Evolutionary conservation across 495 filamentous ascomycete species (phyloP).

Genomic region (Penicillium bialowiezense): DNA sequence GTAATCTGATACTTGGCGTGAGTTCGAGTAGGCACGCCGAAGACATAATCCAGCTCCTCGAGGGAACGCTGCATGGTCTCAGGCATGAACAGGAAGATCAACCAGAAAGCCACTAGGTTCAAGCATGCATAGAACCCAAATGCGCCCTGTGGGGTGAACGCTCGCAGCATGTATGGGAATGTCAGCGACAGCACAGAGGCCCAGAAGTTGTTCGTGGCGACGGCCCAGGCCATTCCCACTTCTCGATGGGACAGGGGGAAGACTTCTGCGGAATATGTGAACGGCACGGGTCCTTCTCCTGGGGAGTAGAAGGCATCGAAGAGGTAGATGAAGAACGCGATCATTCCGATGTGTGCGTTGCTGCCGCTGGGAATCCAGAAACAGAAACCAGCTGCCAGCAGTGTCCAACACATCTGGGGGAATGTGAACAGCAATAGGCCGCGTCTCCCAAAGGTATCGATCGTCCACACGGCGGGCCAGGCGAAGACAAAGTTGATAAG

Average conservation of each 20-base stretch:
- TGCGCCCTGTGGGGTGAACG: constrained; percentile 48
- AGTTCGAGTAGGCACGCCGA: constrained; percentile 47
- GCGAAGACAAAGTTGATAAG: constrained; percentile 82
- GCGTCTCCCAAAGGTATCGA: constrained; percentile 81
- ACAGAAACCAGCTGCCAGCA: constrained; percentile 69
- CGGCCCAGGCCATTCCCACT: constrained; percentile 71
- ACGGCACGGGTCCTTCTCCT: constrained; percentile 81
- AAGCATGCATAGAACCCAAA: constrained; percentile 62
- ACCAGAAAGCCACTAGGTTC: constrained; percentile 58
- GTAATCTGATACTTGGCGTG: constrained; percentile 49
- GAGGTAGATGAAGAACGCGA: constrained; percentile 70
- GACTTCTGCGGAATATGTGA: constrained; percentile 76
- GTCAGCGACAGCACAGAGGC: constrained; percentile 62
- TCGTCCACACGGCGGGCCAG: constrained; percentile 78
- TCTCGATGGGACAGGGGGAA: constrained; percentile 74
- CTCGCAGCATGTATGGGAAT: constrained; percentile 60
- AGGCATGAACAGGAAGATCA: constrained; percentile 65
- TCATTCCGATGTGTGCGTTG: constrained; percentile 55
- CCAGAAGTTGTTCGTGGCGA: constrained; percentile 68
- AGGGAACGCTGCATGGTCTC: constrained; percentile 62
- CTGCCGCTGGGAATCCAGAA: constrained; percentile 57
- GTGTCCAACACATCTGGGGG: constrained; percentile 78
- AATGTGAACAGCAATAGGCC: constrained; percentile 79
- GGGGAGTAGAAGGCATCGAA: constrained; percentile 74
- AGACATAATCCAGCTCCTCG: constrained; percentile 61